Base-by-base conservation (phyloP, 2,329 filamentous ascomycete genomes). In the Neopestalotiopsis rosae region DNA sequence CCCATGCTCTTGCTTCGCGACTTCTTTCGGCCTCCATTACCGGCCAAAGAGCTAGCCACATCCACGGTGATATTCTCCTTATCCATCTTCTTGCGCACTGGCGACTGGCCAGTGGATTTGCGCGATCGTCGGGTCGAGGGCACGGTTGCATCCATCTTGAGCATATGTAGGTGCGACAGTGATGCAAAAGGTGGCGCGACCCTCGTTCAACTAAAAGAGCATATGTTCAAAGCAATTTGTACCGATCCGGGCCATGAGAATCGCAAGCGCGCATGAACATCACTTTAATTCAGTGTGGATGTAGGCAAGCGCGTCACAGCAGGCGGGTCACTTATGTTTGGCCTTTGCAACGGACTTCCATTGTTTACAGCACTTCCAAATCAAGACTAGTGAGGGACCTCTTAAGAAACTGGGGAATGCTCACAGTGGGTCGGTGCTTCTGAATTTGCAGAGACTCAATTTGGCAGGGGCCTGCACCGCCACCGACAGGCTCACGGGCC, bases 1-100 rank as follows among this genome's bases (percentile, higher is more conserved):
- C 96, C 96, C 74, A 99, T 91, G 82, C 95, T 98, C 85, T 98
- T 98, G 82, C 95, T 98, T 73, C 96, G 91, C 69, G 92, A 93
- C 82, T 94, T 95, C 82, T 87, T 88, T 71, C 87, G 84, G 76
- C 80, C 71, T 69, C 72, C 76, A 74, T 78, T 85, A 69, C 83
- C 84, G 38, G 83, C 85, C 72, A 86, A 77, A 68, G 84, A 81
- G 72, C 87, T 86, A 70, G 85, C 87, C 68, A 92, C 79, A 73
- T 94, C 91, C 58, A 91, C 82, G 3, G 91, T 93, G 76, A 88
- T 87, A 85, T 97, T 97, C 78, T 97, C 94, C 80, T 94, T 94
- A 75, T 94, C 91, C 72, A 86, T 81, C 49, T 82, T 80, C 79
- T 83, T 88, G 74, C 76, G 85, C 79, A 81, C 88, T 75, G 80